A percentile compares a stretch with the other conserved stretches of the same genome.
Conservation (phyloP, 192 early-diverging fungal genomes). For the Fimicolochytrium jonesii region DNA sequence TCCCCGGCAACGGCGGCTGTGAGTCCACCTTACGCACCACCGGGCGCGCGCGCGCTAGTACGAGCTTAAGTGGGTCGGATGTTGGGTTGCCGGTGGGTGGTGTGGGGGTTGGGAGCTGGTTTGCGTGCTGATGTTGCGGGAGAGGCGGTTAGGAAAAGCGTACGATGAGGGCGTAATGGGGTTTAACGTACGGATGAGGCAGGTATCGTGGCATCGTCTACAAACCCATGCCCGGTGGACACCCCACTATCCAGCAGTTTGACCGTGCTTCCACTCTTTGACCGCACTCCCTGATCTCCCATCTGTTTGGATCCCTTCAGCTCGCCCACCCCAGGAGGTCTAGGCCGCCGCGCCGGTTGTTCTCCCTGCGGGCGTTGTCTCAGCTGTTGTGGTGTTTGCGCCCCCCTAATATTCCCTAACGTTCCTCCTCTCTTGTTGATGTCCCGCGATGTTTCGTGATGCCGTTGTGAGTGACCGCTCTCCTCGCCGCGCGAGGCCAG, state of each 20-base stretch:
- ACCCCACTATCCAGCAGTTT: neutral
- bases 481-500: conserved; percentile 15
- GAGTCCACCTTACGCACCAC: conserved; percentile 1
- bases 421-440: conserved; percentile 35
- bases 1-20: conserved; percentile 10
- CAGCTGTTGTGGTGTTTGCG: conserved; percentile 37
- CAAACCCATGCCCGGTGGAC: conserved; percentile 36
- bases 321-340: too few species aligned
- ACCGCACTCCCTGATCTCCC: neutral
- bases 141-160: neutral
- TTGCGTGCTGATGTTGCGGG: neutral
- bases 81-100: neutral
- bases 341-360: too few species aligned
- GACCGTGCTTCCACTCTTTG: neutral
- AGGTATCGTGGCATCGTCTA: conserved; percentile 41
- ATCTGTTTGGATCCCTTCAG: conserved; percentile 1
- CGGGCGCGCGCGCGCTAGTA: conserved; percentile 14
- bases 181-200: neutral
- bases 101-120: neutral
- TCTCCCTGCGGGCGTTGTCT: conserved; percentile 6
- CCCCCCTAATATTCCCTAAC: conserved; percentile 20
- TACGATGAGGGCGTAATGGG: neutral
- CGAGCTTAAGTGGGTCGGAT: conserved; percentile 9
- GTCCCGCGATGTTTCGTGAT: conserved; percentile 13
- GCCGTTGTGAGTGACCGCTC: too few species aligned